Percentiles rank a stretch among this genome's conserved stretches.
phyloP scores from a whole-genome alignment of 106 monocot species.

The Acorus gramineus region DNA sequence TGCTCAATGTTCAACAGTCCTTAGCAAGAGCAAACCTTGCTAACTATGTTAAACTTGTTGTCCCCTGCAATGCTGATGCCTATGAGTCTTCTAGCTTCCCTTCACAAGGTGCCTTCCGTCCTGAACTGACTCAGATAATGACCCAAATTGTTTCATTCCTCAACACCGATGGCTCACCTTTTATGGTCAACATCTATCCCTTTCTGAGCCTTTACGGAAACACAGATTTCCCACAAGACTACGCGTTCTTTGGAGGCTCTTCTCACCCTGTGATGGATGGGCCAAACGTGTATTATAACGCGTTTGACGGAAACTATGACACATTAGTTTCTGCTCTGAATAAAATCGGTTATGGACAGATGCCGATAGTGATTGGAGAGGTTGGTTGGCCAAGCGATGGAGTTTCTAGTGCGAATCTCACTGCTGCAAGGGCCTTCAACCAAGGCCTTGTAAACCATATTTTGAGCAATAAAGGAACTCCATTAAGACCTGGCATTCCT shows the following conservation, averaged over 20 bases:
- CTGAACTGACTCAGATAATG: constrained; percentile 64
- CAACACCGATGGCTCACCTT: constrained; percentile 56
- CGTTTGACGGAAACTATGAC: constrained; percentile 86
- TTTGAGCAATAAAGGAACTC: constrained; percentile 61
- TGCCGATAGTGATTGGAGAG: constrained; percentile 72
- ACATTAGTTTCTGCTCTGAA: constrained; percentile 64
- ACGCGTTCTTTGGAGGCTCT: constrained; percentile 72
- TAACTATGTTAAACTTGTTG: constrained; percentile 63
- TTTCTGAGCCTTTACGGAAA: constrained; percentile 68
- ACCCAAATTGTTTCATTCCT: constrained; percentile 66
- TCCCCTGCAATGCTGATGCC: constrained; percentile 92
- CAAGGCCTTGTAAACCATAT: constrained; percentile 77
- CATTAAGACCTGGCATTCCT: constrained; percentile 57
- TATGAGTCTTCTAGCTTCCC: constrained; percentile 47
- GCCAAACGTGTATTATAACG: constrained; percentile 56
- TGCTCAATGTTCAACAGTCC: constrained; percentile 68
- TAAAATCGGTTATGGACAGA: constrained; percentile 60
- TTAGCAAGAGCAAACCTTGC: constrained; percentile 61
- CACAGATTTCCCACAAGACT: constrained; percentile 81
- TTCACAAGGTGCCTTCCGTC: constrained; percentile 69
- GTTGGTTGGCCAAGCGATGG: constrained; percentile 88
- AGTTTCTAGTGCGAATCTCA: constrained; percentile 50
- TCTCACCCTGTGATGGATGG: constrained; percentile 71
- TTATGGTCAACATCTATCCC: constrained; percentile 83
- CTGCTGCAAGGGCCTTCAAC: constrained; percentile 72